A percentile compares a stretch with the other conserved stretches of the same genome.
phyloP scores from a whole-genome alignment of 2,329 filamentous ascomycete species.

The Beauveria asiatica region DNA sequence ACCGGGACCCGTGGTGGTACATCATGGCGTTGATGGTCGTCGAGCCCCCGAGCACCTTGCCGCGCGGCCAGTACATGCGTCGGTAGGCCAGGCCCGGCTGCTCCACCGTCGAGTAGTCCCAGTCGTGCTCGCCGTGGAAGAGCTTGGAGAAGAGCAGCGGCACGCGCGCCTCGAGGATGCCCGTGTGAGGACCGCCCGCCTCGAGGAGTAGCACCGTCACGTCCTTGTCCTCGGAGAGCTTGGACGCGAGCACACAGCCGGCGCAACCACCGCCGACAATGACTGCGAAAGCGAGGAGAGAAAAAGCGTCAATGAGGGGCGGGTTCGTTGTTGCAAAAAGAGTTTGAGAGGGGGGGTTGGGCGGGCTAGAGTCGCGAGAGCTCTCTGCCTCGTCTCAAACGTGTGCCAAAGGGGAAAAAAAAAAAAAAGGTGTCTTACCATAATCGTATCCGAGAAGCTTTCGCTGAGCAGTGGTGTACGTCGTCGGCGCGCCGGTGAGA shows the following conservation, averaged over 20 bases:
- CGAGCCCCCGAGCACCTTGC: slow-evolving; percentile 17
- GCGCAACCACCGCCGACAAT: slow-evolving; percentile 22
- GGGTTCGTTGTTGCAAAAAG: background rate
- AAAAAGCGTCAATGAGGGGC: background rate
- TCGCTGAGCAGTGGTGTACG: slow-evolving; percentile 1
- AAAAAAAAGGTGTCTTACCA: background rate
- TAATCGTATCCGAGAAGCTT: slow-evolving; percentile 9
- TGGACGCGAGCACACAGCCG: slow-evolving; percentile 22
- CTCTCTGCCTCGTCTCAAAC: background rate
- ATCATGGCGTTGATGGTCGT: slow-evolving; percentile 19
- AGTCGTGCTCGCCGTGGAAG: slow-evolving; percentile 17
- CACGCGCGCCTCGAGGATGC: slow-evolving; percentile 14
- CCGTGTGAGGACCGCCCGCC: slow-evolving; percentile 14
- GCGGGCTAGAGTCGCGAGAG: too few species aligned
- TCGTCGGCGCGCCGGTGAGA: slow-evolving; percentile 1
- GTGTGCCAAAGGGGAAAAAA: background rate
- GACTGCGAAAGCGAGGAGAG: slow-evolving; percentile 9
- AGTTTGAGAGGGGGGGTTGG: too few species aligned
- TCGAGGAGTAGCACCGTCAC: slow-evolving; percentile 16
- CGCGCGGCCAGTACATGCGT: slow-evolving; percentile 17
- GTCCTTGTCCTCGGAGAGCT: slow-evolving; percentile 19
- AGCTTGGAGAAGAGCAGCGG: slow-evolving; percentile 16
- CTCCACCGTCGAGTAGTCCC: slow-evolving; percentile 18
- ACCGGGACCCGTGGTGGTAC: slow-evolving; percentile 16
- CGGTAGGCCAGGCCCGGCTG: slow-evolving; percentile 16